Percentiles rank a stretch among this genome's conserved stretches.
Conservation (phyloP, 1,284 basidiomycete genomes). For the Porphyrellus sp. region DNA sequence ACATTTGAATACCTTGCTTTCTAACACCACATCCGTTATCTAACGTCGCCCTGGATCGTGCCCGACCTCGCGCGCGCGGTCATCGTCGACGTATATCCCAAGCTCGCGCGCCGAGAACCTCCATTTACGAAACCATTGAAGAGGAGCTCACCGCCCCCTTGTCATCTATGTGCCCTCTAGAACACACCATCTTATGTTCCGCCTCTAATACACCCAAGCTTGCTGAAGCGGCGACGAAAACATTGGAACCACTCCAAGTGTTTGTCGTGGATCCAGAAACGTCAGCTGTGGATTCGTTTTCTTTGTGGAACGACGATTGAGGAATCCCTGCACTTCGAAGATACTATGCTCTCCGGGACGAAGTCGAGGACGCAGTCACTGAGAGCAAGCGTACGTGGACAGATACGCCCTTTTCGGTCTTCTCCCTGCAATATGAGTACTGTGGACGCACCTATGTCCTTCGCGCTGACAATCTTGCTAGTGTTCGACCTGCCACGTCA, state of each 20-base stretch:
- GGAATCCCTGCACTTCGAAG: conserved; percentile 59
- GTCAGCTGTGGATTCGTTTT: conserved; percentile 44
- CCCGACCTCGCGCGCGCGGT: conserved; percentile 51
- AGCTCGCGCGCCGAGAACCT: conserved; percentile 58
- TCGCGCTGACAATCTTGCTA: conserved; percentile 31
- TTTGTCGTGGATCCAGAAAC: conserved; percentile 58
- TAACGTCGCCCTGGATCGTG: conserved; percentile 36
- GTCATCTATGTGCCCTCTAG: conserved; percentile 30
- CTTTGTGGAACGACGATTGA: conserved; percentile 60
- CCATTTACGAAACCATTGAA: conserved; percentile 75
- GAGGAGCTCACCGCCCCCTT: conserved; percentile 56
- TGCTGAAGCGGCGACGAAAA: conserved; percentile 32
- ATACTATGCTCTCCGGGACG: conserved; percentile 66
- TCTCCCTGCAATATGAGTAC: conserved; percentile 65
- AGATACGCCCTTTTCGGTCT: conserved; percentile 72
- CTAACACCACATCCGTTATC: conserved; percentile 42
- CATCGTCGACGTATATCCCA: conserved; percentile 67
- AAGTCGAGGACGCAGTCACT: conserved; percentile 61
- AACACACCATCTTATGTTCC: conserved; percentile 3
- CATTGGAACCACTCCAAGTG: conserved; percentile 39
- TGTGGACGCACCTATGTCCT: too few species aligned
- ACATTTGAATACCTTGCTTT: conserved; percentile 54
- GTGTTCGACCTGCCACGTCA: conserved; percentile 70
- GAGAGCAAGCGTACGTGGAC: conserved; percentile 65
- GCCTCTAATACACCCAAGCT: conserved; percentile 20